These are phyloP conservation scores for Fusarium incarnatum DNA, from an alignment of 2,329 filamentous ascomycete genomes.

Conservation along the genomic window DNA sequence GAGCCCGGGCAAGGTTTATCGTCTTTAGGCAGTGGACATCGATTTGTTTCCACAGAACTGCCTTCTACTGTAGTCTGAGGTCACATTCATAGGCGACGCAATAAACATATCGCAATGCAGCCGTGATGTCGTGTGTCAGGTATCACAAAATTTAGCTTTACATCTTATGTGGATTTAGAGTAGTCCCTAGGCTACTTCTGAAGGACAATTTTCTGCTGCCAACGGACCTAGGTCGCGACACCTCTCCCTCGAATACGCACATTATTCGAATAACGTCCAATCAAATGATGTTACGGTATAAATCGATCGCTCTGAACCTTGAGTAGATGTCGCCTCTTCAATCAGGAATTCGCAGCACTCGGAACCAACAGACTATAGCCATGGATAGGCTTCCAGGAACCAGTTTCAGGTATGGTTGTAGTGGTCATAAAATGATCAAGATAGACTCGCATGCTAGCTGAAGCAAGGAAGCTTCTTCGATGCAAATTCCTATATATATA, in stretches of 20 bases:
- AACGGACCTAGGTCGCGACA: background rate
- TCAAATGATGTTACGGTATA: background rate
- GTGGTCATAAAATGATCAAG: background rate
- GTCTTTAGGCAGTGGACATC: background rate
- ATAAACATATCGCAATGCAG: background rate
- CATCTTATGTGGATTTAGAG: background rate
- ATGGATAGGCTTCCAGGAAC: background rate
- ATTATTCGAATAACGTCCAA: background rate
- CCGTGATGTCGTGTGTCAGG: background rate
- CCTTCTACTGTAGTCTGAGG: background rate
- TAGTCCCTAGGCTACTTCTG: background rate
- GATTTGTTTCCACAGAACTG: background rate
- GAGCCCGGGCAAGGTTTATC: background rate
- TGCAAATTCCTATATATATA: background rate
- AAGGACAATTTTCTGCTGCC: background rate
- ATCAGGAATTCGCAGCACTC: background rate
- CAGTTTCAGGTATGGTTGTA: background rate
- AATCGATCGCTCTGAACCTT: background rate
- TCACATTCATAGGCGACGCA: background rate
- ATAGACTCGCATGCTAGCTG: background rate
- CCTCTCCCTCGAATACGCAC: background rate
- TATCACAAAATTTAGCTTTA: background rate
- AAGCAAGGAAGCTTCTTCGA: background rate
- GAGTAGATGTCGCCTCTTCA: background rate
- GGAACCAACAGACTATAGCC: background rate